Evolutionary conservation across 1,284 basidiomycete genomes (phyloP), one percentile per base, ranked within the genome.

Genomic region (Pyrrhoderma noxium): DNA sequence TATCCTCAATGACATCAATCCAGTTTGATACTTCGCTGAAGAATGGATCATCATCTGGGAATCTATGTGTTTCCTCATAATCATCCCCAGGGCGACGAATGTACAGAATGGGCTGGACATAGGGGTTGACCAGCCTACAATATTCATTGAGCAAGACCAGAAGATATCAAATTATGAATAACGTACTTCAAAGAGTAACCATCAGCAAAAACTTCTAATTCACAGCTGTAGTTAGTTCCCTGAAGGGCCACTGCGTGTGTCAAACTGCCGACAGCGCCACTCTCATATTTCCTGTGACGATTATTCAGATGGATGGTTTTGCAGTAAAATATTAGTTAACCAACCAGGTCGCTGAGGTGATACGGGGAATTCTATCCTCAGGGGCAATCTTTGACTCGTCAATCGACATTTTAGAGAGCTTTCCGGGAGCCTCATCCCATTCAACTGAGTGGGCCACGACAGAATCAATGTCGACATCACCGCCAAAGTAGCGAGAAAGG

Each of bases 401-500:
- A 54, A 96, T 72, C 25, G 76, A 70, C 61, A 94, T 79, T 68
- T 88, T 91, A 59, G 81, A 82, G 36, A 99, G 79, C 25, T 83
- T 67, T 25, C 95, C 96, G 2, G 95, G 89, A 57, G 83, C 79
- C 68, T 96, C 93, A 66, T 93, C 77, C 84, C 86, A 93, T 65
- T 95, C 91, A 40, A 95, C 76, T 5, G 91, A 91, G 65, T 92
- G 89, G 8, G 91, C 90, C 45, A 74, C 75, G 37, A 98, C 93
- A 42, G 82, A 82, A 54, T 77, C 70, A 56, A 95, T 84, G 64
- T 96, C 89, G 53, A 98, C 93, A 61, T 98, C 95, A 40, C 95
- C 95, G 50, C 94, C 95, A 68, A 99, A 98, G 77, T 98, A 99
- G 60, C 95, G 86, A 49, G 92, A 94, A 41, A 94, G 75, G 67